These are phyloP conservation scores for Vitis cinerea DNA, from an alignment of 164 flowering plant species.

Conservation along the genomic window DNA sequence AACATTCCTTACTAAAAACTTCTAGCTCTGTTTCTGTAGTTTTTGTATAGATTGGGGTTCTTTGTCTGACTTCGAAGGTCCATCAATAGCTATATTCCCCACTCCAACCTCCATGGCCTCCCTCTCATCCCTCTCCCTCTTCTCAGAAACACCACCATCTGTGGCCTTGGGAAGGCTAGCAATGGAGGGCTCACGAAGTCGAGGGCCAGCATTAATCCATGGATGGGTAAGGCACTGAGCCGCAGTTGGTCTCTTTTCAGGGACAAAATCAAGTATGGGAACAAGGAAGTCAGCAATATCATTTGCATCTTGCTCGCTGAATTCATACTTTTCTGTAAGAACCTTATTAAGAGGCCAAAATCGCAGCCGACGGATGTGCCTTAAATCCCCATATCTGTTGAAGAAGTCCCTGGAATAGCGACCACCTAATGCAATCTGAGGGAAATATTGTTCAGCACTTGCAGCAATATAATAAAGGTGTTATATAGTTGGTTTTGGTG, in stretches of 20 bases:
- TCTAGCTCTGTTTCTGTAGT: background rate
- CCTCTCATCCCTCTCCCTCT: slow-evolving; percentile 55
- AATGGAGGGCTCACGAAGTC: slow-evolving; percentile 39
- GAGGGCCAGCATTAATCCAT: slow-evolving; percentile 59
- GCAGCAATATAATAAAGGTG: background rate
- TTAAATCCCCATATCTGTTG: slow-evolving; percentile 76
- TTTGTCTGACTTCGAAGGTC: slow-evolving; percentile 26
- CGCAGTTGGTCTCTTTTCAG: slow-evolving; percentile 88
- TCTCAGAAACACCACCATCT: slow-evolving; percentile 23
- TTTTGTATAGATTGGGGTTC: slow-evolving; percentile 27
- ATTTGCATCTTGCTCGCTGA: slow-evolving; percentile 77
- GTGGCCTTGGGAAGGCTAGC: slow-evolving; percentile 15
- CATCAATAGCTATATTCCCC: slow-evolving; percentile 74
- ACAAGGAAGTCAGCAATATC: slow-evolving; percentile 80
- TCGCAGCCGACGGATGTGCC: slow-evolving; percentile 74
- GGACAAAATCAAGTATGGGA: slow-evolving; percentile 78
- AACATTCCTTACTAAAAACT: background rate
- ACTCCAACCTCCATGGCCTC: slow-evolving; percentile 78
- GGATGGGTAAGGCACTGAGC: slow-evolving; percentile 75
- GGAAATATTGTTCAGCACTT: background rate
- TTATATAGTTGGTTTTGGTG: background rate
- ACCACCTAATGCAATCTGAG: slow-evolving; percentile 83
- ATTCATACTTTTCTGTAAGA: slow-evolving; percentile 72
- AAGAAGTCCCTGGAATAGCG: slow-evolving; percentile 83
- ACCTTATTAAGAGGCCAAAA: slow-evolving; percentile 90